Evolutionary conservation across 1,139 yeast species (phyloP).

Genomic region (Kodamaea sp.): DNA sequence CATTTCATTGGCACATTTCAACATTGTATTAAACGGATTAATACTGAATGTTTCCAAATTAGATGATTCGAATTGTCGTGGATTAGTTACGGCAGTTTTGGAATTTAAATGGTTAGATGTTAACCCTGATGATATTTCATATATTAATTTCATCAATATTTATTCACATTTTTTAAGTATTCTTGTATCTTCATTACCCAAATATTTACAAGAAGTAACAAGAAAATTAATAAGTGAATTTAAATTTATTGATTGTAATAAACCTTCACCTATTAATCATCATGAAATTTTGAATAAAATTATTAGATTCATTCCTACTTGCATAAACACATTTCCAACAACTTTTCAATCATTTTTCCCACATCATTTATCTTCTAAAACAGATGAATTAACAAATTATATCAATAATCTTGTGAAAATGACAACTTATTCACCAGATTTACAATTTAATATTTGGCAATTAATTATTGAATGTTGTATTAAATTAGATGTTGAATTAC

Average conservation of each 20-base stretch:
- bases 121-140: slow-evolving; percentile 16
- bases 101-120: slow-evolving; percentile 56
- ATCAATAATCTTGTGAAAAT: slow-evolving; percentile 59
- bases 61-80: slow-evolving; percentile 34
- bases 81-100: slow-evolving; percentile 33
- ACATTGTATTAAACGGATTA: slow-evolving; percentile 32
- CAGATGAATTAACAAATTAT: slow-evolving; percentile 56
- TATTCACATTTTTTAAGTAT: slow-evolving; percentile 69
- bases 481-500: slow-evolving; percentile 90
- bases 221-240: slow-evolving; percentile 62
- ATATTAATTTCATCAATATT: slow-evolving; percentile 43
- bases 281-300: slow-evolving; percentile 66
- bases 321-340: slow-evolving; percentile 61
- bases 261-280: slow-evolving; percentile 38
- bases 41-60: slow-evolving; percentile 37
- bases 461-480: slow-evolving; percentile 74
- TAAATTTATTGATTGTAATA: slow-evolving; percentile 15
- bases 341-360: slow-evolving; percentile 66
- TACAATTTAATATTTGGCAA: slow-evolving; percentile 75
- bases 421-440: slow-evolving; percentile 68
- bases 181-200: slow-evolving; percentile 80
- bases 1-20: slow-evolving; percentile 33
- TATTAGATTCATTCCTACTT: slow-evolving; percentile 74
- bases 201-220: slow-evolving; percentile 84
- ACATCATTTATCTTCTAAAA: slow-evolving; percentile 62